Conservation (phyloP, 495 filamentous ascomycete genomes). For the Parathielavia hyrcaniae region DNA sequence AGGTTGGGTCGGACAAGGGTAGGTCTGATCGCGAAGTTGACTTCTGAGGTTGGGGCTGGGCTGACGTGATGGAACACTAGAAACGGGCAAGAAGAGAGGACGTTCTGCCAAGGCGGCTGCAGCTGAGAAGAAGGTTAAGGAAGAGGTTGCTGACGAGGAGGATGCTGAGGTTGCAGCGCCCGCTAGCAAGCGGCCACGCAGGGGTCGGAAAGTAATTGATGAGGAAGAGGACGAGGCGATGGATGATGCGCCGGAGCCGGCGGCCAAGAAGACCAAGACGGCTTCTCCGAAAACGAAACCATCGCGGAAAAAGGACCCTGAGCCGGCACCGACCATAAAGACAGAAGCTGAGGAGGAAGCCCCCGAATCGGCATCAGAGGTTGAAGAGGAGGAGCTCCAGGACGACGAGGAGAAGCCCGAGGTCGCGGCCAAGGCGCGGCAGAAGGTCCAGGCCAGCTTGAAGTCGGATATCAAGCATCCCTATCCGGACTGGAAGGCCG, state of each 20-base stretch:
- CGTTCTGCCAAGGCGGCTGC: constrained; percentile 13
- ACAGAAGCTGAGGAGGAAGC: constrained; percentile 41
- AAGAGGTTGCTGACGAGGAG: constrained; percentile 30
- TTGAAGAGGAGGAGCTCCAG: constrained; percentile 46
- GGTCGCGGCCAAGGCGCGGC: constrained; percentile 65
- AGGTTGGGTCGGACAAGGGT: constrained; percentile 31
- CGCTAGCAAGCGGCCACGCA: constrained; percentile 47
- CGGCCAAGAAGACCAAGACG: constrained; percentile 21
- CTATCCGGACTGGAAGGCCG: constrained; percentile 89
- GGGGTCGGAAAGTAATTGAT: constrained; percentile 35
- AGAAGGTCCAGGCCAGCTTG: constrained; percentile 77
- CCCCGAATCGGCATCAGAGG: constrained; percentile 50
- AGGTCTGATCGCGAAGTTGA: neutral
- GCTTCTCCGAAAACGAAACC: constrained; percentile 14
- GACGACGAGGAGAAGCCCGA: constrained; percentile 74
- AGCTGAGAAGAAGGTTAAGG: constrained; percentile 16
- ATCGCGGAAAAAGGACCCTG: constrained; percentile 16
- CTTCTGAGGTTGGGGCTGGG: neutral
- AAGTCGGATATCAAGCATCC: constrained; percentile 61
- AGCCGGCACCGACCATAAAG: constrained; percentile 23
- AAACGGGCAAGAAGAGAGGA: constrained; percentile 39
- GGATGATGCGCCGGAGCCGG: constrained; percentile 28
- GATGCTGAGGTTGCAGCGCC: constrained; percentile 48
- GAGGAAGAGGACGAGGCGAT: constrained; percentile 42
- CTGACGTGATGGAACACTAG: constrained; percentile 14